These are phyloP conservation scores for Paraphoma sp. DNA, from an alignment of 2,329 filamentous ascomycete species.

Conservation along the genomic window DNA sequence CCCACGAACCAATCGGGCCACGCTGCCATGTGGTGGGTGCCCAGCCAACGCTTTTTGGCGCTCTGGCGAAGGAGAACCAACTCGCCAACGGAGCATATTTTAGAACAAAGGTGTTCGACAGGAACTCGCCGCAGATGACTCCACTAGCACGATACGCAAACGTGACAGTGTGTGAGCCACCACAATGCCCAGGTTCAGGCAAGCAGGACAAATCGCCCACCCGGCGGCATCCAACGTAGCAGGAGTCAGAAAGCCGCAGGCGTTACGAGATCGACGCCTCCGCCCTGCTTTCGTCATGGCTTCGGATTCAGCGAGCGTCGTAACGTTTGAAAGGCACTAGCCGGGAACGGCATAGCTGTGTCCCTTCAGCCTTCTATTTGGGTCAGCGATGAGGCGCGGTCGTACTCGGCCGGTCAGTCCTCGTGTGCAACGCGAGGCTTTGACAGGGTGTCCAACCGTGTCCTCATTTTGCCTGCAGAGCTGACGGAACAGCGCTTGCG, in stretches of 20 bases:
- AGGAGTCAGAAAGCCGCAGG: conserved; percentile 37
- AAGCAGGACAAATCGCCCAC: conserved; percentile 26
- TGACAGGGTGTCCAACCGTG: conserved; percentile 16
- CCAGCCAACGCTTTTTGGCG: conserved; percentile 36
- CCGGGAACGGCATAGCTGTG: conserved; percentile 21
- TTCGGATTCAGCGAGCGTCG: conserved; percentile 40
- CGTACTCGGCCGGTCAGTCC: conserved; percentile 15
- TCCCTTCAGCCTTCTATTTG: conserved; percentile 33
- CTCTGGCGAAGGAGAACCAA: conserved; percentile 29
- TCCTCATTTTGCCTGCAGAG: conserved; percentile 7
- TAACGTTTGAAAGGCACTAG: conserved; percentile 35
- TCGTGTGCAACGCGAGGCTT: conserved; percentile 24
- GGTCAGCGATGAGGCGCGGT: conserved; percentile 30
- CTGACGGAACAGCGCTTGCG: conserved; percentile 28
- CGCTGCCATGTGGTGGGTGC: conserved; percentile 36
- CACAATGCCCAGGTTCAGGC: conserved; percentile 33
- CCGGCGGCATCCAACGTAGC: conserved; percentile 29
- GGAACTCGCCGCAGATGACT: conserved; percentile 11
- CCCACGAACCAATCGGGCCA: conserved; percentile 25
- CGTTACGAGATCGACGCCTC: conserved; percentile 42
- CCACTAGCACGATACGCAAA: conserved; percentile 44
- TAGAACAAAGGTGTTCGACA: background rate
- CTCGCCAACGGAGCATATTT: conserved; percentile 22
- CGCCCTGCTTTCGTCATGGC: conserved; percentile 42
- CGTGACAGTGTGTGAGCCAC: conserved; percentile 32